Conservation (phyloP, 306 rosid genomes). For the Canavalia ensiformis region DNA sequence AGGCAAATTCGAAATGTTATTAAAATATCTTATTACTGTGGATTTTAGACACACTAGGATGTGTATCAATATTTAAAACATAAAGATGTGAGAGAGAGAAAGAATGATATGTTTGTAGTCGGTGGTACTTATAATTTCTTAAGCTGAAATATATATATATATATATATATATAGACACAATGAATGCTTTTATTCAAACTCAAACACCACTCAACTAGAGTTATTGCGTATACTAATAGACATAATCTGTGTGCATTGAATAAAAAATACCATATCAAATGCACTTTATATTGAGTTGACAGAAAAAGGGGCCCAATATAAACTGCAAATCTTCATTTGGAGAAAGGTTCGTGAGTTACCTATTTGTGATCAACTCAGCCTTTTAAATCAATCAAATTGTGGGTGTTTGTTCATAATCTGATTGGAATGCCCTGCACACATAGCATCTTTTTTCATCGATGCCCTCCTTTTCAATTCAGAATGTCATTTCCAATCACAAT, state of each 20-base stretch:
- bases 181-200: not conserved
- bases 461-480: slow-evolving; percentile 8
- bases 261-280: not conserved
- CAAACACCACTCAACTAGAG: too few species aligned
- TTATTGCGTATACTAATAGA: not conserved
- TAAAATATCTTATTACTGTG: too few species aligned
- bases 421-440: not conserved
- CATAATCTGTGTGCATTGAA: not conserved
- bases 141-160: not conserved
- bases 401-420: slow-evolving; percentile 6
- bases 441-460: not conserved
- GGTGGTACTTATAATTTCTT: not conserved
- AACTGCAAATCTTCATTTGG: not conserved
- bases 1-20: too few species aligned
- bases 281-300: not conserved
- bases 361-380: not conserved
- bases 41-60: not conserved
- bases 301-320: not conserved
- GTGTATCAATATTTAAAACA: not conserved
- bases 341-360: not conserved
- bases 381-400: slow-evolving; percentile 12
- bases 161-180: too few species aligned
- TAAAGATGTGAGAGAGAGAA: not conserved
- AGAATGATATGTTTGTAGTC: not conserved
- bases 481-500: slow-evolving; percentile 22